phyloP scores from a whole-genome alignment of 2,329 filamentous ascomycete genomes.

The Tolypocladium amazonense region DNA sequence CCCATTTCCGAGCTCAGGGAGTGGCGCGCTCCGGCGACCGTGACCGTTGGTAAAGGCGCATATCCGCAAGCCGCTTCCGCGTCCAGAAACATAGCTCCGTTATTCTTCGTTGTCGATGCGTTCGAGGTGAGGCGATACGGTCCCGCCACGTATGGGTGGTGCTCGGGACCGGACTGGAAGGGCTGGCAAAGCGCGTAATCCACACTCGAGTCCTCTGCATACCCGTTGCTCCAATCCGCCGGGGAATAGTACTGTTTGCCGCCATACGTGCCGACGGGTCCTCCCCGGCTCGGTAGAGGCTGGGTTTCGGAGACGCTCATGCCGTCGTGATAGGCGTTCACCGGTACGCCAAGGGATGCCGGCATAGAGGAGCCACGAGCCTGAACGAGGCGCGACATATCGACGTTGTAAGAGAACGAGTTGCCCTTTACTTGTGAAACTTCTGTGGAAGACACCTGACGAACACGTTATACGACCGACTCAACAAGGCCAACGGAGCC shows the following conservation, averaged over 20 bases:
- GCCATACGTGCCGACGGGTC: conserved; percentile 12
- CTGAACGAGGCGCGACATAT: conserved; percentile 20
- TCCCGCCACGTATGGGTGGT: conserved; percentile 13
- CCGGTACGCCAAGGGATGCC: conserved; percentile 5
- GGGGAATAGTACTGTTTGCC: conserved; percentile 14
- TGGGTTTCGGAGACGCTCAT: conserved; percentile 9
- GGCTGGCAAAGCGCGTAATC: conserved; percentile 14
- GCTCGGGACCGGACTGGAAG: conserved; percentile 9
- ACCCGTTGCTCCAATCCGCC: conserved; percentile 12
- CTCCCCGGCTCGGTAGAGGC: conserved; percentile 9
- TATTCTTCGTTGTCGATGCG: conserved; percentile 7
- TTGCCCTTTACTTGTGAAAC: conserved; percentile 14
- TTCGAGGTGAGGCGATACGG: conserved; percentile 13
- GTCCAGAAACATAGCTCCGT: conserved; percentile 13
- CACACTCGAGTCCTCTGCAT: conserved; percentile 14
- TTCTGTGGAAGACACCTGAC: conserved; percentile 21
- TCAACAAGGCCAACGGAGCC: conserved; percentile 1
- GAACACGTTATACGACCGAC: not conserved
- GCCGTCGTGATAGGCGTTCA: conserved; percentile 9
- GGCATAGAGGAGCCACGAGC: conserved; percentile 11
- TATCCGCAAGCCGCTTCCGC: conserved; percentile 16
- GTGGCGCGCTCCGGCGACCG: conserved; percentile 9
- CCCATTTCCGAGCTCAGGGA: conserved; percentile 6
- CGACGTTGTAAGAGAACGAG: conserved; percentile 16
- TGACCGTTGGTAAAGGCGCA: conserved; percentile 4